Evolutionary conservation across 1,139 yeast genomes (phyloP), one percentile per base, ranked within the genome.

Genomic region (Taphrina sp.): DNA sequence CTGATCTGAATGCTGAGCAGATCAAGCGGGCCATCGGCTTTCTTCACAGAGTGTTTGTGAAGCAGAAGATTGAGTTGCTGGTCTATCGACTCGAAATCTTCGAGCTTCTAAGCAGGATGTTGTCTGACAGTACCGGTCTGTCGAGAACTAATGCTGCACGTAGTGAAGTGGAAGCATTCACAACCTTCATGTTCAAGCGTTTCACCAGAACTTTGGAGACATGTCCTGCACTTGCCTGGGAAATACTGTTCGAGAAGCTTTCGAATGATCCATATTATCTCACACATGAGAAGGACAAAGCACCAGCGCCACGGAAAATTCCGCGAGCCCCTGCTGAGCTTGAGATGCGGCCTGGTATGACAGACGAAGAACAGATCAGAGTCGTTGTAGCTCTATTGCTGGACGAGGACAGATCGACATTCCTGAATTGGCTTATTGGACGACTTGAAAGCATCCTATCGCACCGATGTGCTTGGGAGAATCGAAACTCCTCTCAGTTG

Each of bases 81-180:
- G 72, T 90, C 37, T 84, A 76, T 65, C 74, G 96, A 45, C 69
- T 92, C 35, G 96, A 92, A 66, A 81, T 92, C 64, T 78, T 92
- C 69, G 67, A 74, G n/a, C 66, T 77, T 1, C 65, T 83, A 1
- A 76, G 77, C 58, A 73, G 74, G 37, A 72, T 82, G 67, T 63
- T 76, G 1, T 66, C 74, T 16, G 69, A 70, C 12, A 58, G 58
- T 7, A 61, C 57, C 3, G 67, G 69, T 1, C 56, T 70, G 29
- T 74, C 78, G 0, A 60, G 67, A 45, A 61, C 70, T 1, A 69
- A 76, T 2, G 66, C 70, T 24, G 73, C 79, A 3, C 72, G 87
- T 57, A 72, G 69, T 20, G 88, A 83, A 60, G 78, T 85, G 5
- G 83, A 81, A 43, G 79, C 81, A 46, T 83, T 92, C 64, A 72